Base-by-base conservation (phyloP, 75 land plant genomes). In the Pseudotsuga menziesii region DNA sequence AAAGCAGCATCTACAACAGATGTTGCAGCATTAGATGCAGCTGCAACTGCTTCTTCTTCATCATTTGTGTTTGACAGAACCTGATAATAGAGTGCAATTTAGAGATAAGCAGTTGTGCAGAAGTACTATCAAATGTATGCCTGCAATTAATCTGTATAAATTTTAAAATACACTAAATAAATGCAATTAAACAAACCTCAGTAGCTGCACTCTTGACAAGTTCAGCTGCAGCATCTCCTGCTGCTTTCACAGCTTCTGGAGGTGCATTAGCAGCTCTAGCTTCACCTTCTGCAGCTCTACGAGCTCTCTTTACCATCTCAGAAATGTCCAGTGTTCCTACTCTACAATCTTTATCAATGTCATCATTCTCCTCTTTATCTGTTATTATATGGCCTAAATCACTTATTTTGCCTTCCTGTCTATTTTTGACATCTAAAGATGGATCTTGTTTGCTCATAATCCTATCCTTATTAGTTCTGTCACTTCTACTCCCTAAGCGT, bases 221-320 rank as follows among this genome's bases (percentile, higher is more conserved):
- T 61, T 97, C 99, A 62, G 94, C 92, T 72, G 99, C 99, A 78
- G 93, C 94, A 87, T 97, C 99, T 73, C 96, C 96, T 44, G 96
- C 99, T 57, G 98, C 98, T 80, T 78, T 91, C 58, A 95, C 75
- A 11, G 99, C 99, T 78, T 93, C 99, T 63, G 60, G 57, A 52
- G 98, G 90, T 39, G 94, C 99, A 87, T 82, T 85, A 23, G 92
- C 99, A 56, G 83, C 79, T 78, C 82, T 87, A 16, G 99, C 99
- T 90, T 97, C 99, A 80, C 85, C 87, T 89, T 95, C 88, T 74
- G 99, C 99, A 75, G 98, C 94, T 36, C 81, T 84, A 15, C 78
- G 84, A 27, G 99, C 99, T 83, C 82, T 89, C 73, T 81, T 88
- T 8, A 95, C 88, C 29, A 90, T 44, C 58, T 84, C 88, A 73